Base-by-base conservation (phyloP, 768 basidiomycete genomes). In the Amanita rimosa region DNA sequence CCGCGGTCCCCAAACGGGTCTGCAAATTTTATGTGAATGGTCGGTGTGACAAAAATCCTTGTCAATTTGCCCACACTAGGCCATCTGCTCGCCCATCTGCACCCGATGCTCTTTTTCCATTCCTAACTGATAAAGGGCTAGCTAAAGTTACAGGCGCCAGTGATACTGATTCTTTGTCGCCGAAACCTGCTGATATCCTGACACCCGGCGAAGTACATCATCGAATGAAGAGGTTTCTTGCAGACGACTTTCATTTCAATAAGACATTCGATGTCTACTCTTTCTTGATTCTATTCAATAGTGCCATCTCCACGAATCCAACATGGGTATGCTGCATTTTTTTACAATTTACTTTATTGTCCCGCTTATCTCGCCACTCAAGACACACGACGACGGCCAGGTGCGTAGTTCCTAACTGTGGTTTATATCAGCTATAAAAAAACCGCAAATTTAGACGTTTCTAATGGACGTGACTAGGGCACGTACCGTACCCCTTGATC, bases 361-460 rank as follows among this genome's bases (percentile, higher is more conserved):
- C n/a, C 50, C n/a, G 31, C 24, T 22, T 11, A 21, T 39, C 22
- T 39, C 53, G 45, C 54, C 26, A 42, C 34, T 4, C 21, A 46
- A 76, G 72, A 67, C 69, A 13, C 59, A 65, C 24, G 70, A 76
- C 53, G 75, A 77, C 50, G 74, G 72, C 4, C 77, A 78, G 62
- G 75, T 78, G 52, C 52, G 64, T 56, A 16, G 52, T 47, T 11
- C 22, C 26, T 5, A 17, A 10, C 29, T 45, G 16, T 21, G 46
- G 38, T 41, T 31, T 0, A 9, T 29, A 16, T 24, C 14, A 13
- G 13, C 29, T 19, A 27, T 19, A 43, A 36, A 8, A 43, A 36
- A 8, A 31, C 8, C 19, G n/a, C 13, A 17, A 35, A 26, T 16
- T 21, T 48, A 76, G 68, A 63, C 72, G 6, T 56, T 78, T 17